Base-by-base conservation (phyloP, 2,329 filamentous ascomycete genomes). In the Epichloe sibirici region DNA sequence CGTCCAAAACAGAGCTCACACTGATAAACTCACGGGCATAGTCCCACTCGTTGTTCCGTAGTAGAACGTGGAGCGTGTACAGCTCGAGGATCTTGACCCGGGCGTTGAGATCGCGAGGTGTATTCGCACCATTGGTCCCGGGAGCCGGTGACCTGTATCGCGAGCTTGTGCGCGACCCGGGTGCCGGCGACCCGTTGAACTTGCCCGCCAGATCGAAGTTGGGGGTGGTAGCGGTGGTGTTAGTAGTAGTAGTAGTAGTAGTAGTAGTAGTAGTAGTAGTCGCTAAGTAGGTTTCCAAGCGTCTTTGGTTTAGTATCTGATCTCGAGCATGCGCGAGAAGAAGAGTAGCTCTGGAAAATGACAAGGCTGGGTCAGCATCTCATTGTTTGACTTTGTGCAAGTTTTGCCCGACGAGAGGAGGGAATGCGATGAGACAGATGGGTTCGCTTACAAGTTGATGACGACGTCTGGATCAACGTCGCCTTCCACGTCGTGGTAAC, bases 381-480 rank as follows among this genome's bases (percentile, higher is more conserved):
- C 38, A 31, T 25, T 23, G 25, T 42, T 21, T 11, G 8, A 17
- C 34, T 25, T 28, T 13, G 12, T 21, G 28, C 11, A 7, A 43
- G 28, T 38, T 23, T 13, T 12, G 37, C 37, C 23, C 13, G 28
- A 31, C 28, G 13, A 44, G 13, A 44, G 48, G n/a, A 44, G 6
- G 7, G 23, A 23, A 44, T 44, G 39, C n/a, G 11, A 15, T 42
- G n/a, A 34, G 5, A 17, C 23, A 38, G 25, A 5, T 1, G 48
- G n/a, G 8, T 47, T 9, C 35, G 68, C 82, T 70, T 70, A 90
- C 85, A 94, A 68, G 62, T 90, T 91, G 56, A 91, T 87, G 28
- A 98, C 89, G 7, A 98, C 91, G 63, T 98, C 93, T 2, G 89
- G 83, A 69, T 98, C 93, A 12, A 97, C 89, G 57, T 90, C 88